A percentile compares a stretch with the other conserved stretches of the same genome.
Conservation (phyloP, 192 early-diverging fungal species). For the Dissophora globulifera region DNA sequence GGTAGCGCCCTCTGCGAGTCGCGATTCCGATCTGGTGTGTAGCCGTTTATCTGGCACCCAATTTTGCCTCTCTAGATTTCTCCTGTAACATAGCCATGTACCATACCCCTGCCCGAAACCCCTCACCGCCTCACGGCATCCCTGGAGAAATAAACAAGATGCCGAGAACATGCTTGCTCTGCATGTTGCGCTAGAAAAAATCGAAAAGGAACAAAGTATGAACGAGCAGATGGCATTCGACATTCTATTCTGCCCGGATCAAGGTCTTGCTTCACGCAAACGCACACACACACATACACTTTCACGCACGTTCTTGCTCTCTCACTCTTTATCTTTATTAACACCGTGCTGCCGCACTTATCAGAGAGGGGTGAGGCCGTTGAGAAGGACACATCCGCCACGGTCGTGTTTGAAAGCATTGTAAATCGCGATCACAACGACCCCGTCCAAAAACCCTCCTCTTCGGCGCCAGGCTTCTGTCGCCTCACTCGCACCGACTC, state of each 20-base stretch:
- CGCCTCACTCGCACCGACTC: neutral
- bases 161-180: no score
- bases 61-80: no score
- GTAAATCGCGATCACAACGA: slow-evolving; percentile 8
- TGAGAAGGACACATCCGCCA: neutral
- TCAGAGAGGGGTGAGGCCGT: no score
- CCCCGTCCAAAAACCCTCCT: neutral
- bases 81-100: slow-evolving; percentile 2
- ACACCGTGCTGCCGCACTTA: no score
- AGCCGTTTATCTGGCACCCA: neutral
- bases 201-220: no score
- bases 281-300: no score
- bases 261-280: neutral
- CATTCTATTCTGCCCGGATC: slow-evolving; percentile 10
- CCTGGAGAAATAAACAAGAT: no score
- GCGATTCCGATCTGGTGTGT: slow-evolving; percentile 55
- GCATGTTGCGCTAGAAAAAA: no score
- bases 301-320: no score
- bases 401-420: slow-evolving; percentile 40
- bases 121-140: no score
- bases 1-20: slow-evolving; percentile 66
- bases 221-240: neutral
- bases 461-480: neutral
- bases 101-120: no score
- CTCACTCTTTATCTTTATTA: no score